Percentiles rank a stretch among this genome's conserved stretches.
Conservation (phyloP, 345 rosid genomes). For the Bretschneidera sinensis region DNA sequence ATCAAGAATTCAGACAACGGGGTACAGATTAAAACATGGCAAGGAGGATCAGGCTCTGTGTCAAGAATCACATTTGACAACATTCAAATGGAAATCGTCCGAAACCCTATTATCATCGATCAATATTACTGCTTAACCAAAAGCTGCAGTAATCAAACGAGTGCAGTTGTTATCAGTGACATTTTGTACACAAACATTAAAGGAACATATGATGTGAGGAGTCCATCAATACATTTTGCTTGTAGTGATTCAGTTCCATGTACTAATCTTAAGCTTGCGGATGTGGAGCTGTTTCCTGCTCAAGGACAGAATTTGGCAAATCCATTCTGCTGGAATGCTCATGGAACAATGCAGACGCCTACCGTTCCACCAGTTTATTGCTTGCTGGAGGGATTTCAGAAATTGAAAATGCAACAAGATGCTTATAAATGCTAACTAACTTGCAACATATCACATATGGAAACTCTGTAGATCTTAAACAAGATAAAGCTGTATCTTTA, state of each 20-base stretch:
- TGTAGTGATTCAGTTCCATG: constrained; percentile 85
- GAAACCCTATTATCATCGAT: constrained; percentile 79
- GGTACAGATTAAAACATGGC: constrained; percentile 91
- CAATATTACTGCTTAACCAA: constrained; percentile 80
- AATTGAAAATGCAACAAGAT: constrained; percentile 4
- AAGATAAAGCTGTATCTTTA: too few species aligned
- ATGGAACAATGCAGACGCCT: constrained; percentile 40
- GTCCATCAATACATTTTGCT: constrained; percentile 68
- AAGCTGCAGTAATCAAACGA: constrained; percentile 64
- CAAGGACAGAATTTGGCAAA: constrained; percentile 32
- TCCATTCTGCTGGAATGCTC: constrained; percentile 88
- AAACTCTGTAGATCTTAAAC: too few species aligned
- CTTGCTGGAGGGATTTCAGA: constrained; percentile 42
- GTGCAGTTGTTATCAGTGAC: constrained; percentile 57
- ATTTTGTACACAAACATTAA: constrained; percentile 54
- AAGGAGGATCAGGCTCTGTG: constrained; percentile 87
- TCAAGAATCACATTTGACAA: constrained; percentile 56
- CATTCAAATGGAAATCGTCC: constrained; percentile 69
- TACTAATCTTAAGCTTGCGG: constrained; percentile 54
- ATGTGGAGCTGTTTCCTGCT: constrained; percentile 61
- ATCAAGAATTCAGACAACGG: constrained; percentile 68
- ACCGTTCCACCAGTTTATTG: constrained; percentile 52
- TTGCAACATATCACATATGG: too few species aligned
- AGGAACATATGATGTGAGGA: constrained; percentile 66
- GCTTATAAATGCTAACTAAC: constrained; percentile 14